phyloP scores from a whole-genome alignment of 169 alveolate species.

The Plasmodium cynomolgi region DNA sequence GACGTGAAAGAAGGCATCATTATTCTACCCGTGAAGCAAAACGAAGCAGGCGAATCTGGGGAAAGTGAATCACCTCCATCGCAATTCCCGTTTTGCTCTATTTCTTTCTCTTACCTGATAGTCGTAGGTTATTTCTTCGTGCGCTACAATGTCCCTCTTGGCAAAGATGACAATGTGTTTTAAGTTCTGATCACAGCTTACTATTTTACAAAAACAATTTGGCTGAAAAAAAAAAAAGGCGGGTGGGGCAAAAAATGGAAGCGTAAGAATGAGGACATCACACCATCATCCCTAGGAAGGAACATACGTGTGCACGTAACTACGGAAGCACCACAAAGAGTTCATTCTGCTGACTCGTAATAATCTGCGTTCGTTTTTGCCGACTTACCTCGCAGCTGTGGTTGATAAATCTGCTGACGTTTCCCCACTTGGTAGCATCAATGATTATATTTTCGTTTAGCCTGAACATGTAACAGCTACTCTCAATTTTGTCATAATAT shows the following conservation, averaged over 20 bases:
- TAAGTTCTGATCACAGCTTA: slow-evolving; percentile 89
- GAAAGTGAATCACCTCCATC: not conserved
- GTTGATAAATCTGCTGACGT: slow-evolving; percentile 96
- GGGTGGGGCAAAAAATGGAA: not conserved
- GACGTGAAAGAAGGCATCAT: not conserved
- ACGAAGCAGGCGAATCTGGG: not conserved
- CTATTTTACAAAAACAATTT: slow-evolving; percentile 90
- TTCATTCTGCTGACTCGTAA: not conserved
- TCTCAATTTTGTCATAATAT: slow-evolving; percentile 80
- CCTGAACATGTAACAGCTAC: slow-evolving; percentile 91
- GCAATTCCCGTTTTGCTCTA: not conserved
- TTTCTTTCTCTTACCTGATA: slow-evolving; percentile 85
- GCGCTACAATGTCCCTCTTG: slow-evolving; percentile 91
- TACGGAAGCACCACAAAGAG: not conserved
- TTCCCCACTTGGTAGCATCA: slow-evolving; percentile 97
- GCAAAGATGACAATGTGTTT: slow-evolving; percentile 97
- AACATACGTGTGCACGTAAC: not conserved
- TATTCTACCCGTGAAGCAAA: not conserved
- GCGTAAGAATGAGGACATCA: not conserved
- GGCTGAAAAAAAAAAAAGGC: slow-evolving; percentile 78
- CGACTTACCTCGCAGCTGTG: slow-evolving; percentile 95
- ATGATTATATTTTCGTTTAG: slow-evolving; percentile 94
- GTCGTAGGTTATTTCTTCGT: slow-evolving; percentile 98
- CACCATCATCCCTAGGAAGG: not conserved
- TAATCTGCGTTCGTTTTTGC: slow-evolving; percentile 12